phyloP scores from a whole-genome alignment of 805 yeast genomes.

The Ogataea corticis region DNA sequence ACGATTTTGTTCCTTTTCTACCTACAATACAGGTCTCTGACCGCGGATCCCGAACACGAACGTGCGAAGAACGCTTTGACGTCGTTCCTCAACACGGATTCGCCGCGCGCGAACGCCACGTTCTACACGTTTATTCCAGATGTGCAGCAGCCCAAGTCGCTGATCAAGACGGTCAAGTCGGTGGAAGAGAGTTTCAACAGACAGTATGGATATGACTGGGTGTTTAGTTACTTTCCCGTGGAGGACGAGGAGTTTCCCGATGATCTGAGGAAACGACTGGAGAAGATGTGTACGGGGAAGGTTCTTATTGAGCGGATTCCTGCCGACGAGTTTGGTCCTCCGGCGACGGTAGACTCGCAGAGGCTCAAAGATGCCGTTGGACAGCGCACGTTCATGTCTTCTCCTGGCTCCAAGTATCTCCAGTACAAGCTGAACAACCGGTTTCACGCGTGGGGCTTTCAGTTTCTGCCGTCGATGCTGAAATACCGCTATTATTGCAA shows the following conservation, averaged over 20 bases:
- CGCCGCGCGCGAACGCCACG: conserved; percentile 18
- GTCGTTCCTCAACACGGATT: conserved; percentile 1
- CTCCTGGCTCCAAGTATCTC: conserved; percentile 36
- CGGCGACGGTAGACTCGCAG: conserved; percentile 64
- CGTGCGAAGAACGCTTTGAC: conserved; percentile 2
- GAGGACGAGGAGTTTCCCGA: conserved; percentile 50
- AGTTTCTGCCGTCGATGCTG: conserved; percentile 42
- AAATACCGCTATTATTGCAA: conserved; percentile 57
- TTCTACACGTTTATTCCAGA: conserved; percentile 28
- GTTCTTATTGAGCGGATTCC: conserved; percentile 68
- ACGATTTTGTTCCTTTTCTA: background rate
- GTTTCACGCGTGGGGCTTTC: conserved; percentile 53
- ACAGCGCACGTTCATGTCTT: conserved; percentile 29
- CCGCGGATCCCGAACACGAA: background rate
- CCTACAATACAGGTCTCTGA: background rate
- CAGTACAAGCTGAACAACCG: conserved; percentile 52
- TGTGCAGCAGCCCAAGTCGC: conserved; percentile 7
- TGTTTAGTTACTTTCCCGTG: conserved; percentile 67
- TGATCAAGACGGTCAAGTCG: conserved; percentile 39
- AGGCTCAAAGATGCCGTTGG: conserved; percentile 46
- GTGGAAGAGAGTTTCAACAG: conserved; percentile 83
- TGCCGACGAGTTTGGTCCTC: conserved; percentile 55
- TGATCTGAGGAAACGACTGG: conserved; percentile 60
- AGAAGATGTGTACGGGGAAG: conserved; percentile 65
- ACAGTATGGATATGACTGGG: conserved; percentile 83